Evolutionary conservation across 257 asterid genomes (phyloP).

Genomic region (Coffea canephora): DNA sequence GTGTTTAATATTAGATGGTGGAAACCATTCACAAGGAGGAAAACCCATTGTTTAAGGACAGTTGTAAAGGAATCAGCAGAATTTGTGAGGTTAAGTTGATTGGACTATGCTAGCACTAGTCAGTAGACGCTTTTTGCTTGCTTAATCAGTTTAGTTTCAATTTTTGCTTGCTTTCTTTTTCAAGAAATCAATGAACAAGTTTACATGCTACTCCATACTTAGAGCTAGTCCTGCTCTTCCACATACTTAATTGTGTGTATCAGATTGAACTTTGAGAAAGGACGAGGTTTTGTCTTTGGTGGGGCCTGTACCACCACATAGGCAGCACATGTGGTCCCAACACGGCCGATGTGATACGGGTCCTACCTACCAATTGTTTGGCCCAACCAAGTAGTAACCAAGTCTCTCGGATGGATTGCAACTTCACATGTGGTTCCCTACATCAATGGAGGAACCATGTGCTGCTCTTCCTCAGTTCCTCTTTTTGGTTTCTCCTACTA

Average conservation of each 20-base stretch:
- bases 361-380: conserved; percentile 14
- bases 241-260: neutral
- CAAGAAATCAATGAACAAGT: neutral
- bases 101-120: conserved; percentile 29
- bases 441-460: conserved; percentile 51
- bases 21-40: conserved; percentile 51
- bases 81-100: conserved; percentile 37
- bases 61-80: conserved; percentile 42
- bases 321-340: conserved; percentile 17
- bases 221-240: neutral
- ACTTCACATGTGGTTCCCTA: conserved; percentile 45
- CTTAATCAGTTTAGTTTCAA: neutral
- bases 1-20: conserved; percentile 49
- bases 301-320: conserved; percentile 17
- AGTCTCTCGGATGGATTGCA: conserved; percentile 14
- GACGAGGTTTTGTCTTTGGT: conserved; percentile 16
- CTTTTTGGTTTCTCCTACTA: no score
- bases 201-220: neutral
- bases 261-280: conserved; percentile 1
- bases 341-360: conserved; percentile 10
- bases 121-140: neutral
- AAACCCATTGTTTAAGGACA: conserved; percentile 34
- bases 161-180: neutral
- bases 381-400: neutral
- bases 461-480: conserved; percentile 23